Conservation (phyloP, 1,139 yeast genomes). For the Suhomyces guaymorum region DNA sequence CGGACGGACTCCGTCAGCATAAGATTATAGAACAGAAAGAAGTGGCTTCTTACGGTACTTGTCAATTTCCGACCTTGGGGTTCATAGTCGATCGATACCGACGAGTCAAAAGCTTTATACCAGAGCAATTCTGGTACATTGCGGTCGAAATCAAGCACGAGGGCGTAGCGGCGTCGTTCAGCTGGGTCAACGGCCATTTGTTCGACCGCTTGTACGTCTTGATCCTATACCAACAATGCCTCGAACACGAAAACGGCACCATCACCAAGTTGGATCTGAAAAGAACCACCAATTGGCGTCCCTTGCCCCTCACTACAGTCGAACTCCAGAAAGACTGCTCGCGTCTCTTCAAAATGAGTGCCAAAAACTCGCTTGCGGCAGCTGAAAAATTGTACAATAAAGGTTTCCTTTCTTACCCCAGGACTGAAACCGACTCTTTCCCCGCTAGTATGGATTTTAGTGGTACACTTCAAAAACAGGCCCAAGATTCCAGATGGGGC, state of each 20-base stretch:
- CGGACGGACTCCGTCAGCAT: conserved; percentile 46
- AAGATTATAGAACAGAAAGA: conserved; percentile 26
- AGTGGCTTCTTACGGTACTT: conserved; percentile 77
- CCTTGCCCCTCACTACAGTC: conserved; percentile 94
- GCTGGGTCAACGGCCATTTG: conserved; percentile 70
- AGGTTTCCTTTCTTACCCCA: conserved; percentile 91
- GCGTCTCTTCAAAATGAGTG: conserved; percentile 68
- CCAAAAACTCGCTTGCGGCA: conserved; percentile 76
- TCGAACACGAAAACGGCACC: conserved; percentile 46
- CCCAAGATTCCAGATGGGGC: conserved; percentile 52
- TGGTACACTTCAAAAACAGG: conserved; percentile 60
- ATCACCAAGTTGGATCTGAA: conserved; percentile 55
- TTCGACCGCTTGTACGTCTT: conserved; percentile 72
- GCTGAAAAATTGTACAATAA: conserved; percentile 86
- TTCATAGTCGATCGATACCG: conserved; percentile 93
- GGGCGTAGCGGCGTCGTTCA: conserved; percentile 38
- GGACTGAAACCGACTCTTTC: conserved; percentile 93
- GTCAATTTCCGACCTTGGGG: conserved; percentile 96
- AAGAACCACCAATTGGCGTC: conserved; percentile 77
- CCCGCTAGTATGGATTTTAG: conserved; percentile 74
- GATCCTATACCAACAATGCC: conserved; percentile 66
- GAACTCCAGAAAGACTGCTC: conserved; percentile 89
- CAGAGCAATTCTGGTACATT: conserved; percentile 83
- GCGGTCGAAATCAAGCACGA: conserved; percentile 47
- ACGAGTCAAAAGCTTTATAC: conserved; percentile 66